Base-by-base conservation (phyloP, 805 yeast genomes). In the Saccharomyces cerevisiae region DNA sequence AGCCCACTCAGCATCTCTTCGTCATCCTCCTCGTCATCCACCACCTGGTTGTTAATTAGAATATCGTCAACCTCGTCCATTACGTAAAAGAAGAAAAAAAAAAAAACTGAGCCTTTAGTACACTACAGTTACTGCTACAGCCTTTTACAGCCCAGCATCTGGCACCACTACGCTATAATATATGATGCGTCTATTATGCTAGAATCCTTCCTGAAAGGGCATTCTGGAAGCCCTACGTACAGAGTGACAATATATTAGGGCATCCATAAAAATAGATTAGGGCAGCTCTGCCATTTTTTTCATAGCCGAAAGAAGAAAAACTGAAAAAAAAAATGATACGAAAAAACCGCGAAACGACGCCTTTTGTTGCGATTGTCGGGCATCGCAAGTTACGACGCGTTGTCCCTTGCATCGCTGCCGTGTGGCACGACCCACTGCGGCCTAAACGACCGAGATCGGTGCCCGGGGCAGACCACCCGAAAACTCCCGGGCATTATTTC, bases 41-140 rank as follows among this genome's bases (percentile, higher is more conserved):
- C 64, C n/a, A 60, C 67, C 22, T 66, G 60, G 48, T 63, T 60
- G 28, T 62, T 65, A 36, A 64, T 62, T 52, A 67, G 52, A 22
- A 70, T 64, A 32, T 66, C 70, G 32, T 64, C 72, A 4, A 66
- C 69, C 27, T 65, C 69, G 49, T 66, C 71, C 70, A 66, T 64
- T 4, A 21, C 28, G n/a, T 31, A 14, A 26, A 26, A 26, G 27
- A 9, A 31, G 6, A 13, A 31, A 13, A 31, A 14, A 31, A 14
- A 31, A 31, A 14, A 36, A 36, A 36, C 41, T 21, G 11, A 36
- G 11, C 24, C 22, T 36, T 17, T 36, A 36, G 5, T 36, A 10
- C 17, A 17, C 43, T 36, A 21, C 43, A 36, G 24, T 36, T n/a
- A 36, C 5, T 5, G 24, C 24, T 9, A 36, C 43, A 9, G 24